Conservation (phyloP, 108 stramenopile genomes). For the Thalassiosira profunda region DNA sequence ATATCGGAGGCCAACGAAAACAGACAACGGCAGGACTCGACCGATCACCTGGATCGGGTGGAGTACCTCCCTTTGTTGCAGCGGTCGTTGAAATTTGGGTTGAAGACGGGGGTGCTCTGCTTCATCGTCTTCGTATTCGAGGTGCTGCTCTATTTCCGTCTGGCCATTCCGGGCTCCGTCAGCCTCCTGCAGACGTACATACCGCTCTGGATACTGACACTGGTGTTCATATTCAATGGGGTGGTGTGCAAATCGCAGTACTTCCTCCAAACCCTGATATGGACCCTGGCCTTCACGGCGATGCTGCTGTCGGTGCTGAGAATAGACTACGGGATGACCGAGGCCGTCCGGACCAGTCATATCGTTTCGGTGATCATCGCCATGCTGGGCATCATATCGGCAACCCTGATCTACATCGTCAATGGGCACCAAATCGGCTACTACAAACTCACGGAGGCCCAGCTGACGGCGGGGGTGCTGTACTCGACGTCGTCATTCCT, state of each 20-base stretch:
- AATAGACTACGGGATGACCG: conserved; percentile 62
- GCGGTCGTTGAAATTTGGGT: conserved; percentile 82
- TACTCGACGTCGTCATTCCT: conserved; percentile 78
- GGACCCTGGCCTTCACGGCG: conserved; percentile 64
- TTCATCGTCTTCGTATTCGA: conserved; percentile 84
- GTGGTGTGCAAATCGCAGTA: conserved; percentile 90
- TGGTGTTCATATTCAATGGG: conserved; percentile 75
- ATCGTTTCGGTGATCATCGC: conserved; percentile 70
- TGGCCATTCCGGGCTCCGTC: conserved; percentile 44
- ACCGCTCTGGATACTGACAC: conserved; percentile 80
- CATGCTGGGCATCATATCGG: conserved; percentile 64
- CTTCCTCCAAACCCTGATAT: conserved; percentile 63
- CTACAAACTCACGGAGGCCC: conserved; percentile 80
- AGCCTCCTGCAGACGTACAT: conserved; percentile 53
- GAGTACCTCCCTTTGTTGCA: conserved; percentile 89
- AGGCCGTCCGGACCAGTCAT: conserved; percentile 48
- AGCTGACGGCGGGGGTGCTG: conserved; percentile 85
- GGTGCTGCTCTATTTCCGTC: conserved; percentile 67
- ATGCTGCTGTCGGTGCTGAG: conserved; percentile 71
- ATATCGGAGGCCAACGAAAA: conserved; percentile 85
- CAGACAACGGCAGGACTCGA: conserved; percentile 79
- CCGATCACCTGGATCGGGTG: conserved; percentile 84
- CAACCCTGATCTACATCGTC: conserved; percentile 75
- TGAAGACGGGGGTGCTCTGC: conserved; percentile 88
- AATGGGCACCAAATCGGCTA: conserved; percentile 90